Evolutionary conservation across 2,329 filamentous ascomycete species (phyloP), one percentile per base, ranked within the genome.

Genomic region (Pyricularia pennisetigena): DNA sequence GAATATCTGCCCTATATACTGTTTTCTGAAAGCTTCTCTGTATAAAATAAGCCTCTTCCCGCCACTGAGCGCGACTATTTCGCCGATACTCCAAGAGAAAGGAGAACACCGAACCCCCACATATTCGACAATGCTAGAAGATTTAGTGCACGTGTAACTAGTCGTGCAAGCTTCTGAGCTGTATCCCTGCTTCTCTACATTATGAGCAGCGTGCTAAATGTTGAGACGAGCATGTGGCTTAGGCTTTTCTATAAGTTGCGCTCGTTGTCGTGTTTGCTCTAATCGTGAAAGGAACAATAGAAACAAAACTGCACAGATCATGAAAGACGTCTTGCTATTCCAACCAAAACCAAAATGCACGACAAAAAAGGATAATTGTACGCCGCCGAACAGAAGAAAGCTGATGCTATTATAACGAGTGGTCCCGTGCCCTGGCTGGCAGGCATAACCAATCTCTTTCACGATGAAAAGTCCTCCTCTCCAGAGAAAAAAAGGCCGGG

Each of bases 341-440:
- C 59, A 62, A 62, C 57, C 4, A 61, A 62, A 62, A 62, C 24
- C 29, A 62, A 62, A 61, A 61, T 4, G 26, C 23, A 28, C 3
- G 20, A 28, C 24, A 28, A 61, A 61, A 61, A 62, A 62, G 29
- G 24, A 62, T 62, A 6, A 62, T 29, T 62, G 59, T 62, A 62
- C 59, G 23, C 23, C 59, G 26, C 59, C 59, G 20, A 29, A 62
- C 59, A 29, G 24, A 28, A 28, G 24, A 26, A 29, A 28, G 4
- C 24, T 62, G 24, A 62, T 62, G 59, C 59, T 62, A 62, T 62
- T 62, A 62, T 62, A 62, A 62, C 59, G 59, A 62, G 24, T 62
- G 59, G 26, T 26, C 29, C 59, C 59, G 6, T 62, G 14, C 24
- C 57, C 57, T 26, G 24, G 23, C n/a, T 12, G n/a, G n/a, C 24